Evolutionary conservation across 2,329 filamentous ascomycete genomes (phyloP), one percentile per base, ranked within the genome.

Genomic region (Corynespora cassiicola): DNA sequence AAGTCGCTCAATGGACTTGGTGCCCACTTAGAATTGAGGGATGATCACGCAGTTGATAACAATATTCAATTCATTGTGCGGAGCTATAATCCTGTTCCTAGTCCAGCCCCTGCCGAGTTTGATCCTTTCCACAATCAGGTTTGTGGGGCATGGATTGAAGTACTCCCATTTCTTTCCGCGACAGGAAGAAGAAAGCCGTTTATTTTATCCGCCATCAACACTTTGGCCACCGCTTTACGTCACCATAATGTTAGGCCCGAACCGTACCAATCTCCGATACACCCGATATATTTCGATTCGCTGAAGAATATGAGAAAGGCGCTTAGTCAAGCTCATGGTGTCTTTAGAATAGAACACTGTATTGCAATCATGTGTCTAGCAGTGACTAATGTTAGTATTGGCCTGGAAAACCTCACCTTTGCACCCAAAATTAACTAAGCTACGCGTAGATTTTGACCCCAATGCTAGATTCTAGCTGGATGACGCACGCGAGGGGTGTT

Each of bases 291-390:
- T 19, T 31, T 14, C 4, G 17, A 18, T 7, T 31, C 29, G 9
- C n/a, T 31, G 7, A 10, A 18, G 14, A 10, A 31, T 7, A 14
- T 31, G 29, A 18, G 29, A 7, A 31, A 20, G 14, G 29, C 29
- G 17, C 17, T 31, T 7, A 18, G 11, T 11, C 15, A 16, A 31
- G 29, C 29, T 31, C 29, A 31, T 10, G 29, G 29, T 20, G 17
- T 14, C 8, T 31, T 31, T 20, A 14, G 21, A 4, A 20, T 31
- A 7, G 29, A 31, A 14, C 29, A 31, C 17, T 17, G n/a, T 31
- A 14, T 18, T 31, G 29, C 29, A 10, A 31, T 31, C 14, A 31
- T 31, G 29, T 31, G 29, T 31, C 21, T 31, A 15, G 29, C 29
- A 14, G 29, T 31, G 9, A 31, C 17, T 20, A 18, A 31, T 31